Percentiles rank a stretch among this genome's conserved stretches.
These are phyloP conservation scores for Mortierella sp. DNA, from an alignment of 371 early-diverging fungal species.

Conservation along the genomic window DNA sequence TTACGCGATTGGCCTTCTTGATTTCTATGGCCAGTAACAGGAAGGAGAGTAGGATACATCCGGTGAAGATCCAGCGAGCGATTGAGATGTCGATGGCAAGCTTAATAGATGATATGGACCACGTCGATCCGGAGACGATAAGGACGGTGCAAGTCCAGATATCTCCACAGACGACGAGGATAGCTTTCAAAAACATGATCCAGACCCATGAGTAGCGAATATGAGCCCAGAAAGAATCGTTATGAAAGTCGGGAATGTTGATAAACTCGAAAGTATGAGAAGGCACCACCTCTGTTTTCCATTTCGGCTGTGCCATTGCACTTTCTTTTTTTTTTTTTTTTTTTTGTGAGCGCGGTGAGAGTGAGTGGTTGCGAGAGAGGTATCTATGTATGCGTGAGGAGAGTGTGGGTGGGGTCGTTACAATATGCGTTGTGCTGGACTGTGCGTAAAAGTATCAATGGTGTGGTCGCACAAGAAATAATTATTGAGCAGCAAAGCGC, in stretches of 20 bases:
- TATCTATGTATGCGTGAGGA: no score
- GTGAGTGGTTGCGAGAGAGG: no score
- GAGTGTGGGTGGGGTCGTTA: no score
- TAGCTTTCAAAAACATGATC: slow-evolving; percentile 31
- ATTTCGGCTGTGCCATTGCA: slow-evolving; percentile 36
- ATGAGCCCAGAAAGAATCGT: slow-evolving; percentile 9
- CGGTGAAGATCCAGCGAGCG: slow-evolving; percentile 59
- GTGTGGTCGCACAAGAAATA: no score
- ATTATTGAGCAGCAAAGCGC: no score
- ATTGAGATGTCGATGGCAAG: slow-evolving; percentile 22
- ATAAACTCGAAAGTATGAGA: slow-evolving; percentile 74
- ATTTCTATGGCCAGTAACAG: slow-evolving; percentile 61
- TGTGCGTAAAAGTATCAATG: background rate
- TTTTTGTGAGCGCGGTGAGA: no score
- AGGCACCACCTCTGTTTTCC: slow-evolving; percentile 68
- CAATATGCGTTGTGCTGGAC: slow-evolving; percentile 4
- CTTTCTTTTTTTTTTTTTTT: background rate
- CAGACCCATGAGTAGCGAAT: slow-evolving; percentile 26
- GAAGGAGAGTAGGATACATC: slow-evolving; percentile 61
- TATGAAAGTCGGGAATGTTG: slow-evolving; percentile 36
- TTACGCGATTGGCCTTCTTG: slow-evolving; percentile 60
- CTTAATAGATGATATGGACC: slow-evolving; percentile 17
- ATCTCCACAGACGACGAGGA: slow-evolving; percentile 30
- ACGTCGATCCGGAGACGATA: slow-evolving; percentile 18
- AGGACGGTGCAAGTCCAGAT: slow-evolving; percentile 37